phyloP scores from a whole-genome alignment of 306 rosid species.

The Lathyrus tuberosus region DNA sequence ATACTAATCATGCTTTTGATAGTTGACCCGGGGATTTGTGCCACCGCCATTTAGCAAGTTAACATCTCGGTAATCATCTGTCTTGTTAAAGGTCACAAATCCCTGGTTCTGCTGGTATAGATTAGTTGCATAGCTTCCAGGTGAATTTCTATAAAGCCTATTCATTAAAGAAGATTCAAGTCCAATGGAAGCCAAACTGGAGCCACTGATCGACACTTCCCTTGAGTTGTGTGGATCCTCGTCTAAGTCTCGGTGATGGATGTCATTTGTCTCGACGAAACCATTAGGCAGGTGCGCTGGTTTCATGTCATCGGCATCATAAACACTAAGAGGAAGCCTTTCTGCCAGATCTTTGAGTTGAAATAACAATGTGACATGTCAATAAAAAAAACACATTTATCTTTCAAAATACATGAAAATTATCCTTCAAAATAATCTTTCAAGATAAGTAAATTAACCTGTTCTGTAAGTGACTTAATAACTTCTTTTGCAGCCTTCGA shows the following conservation, averaged over 20 bases:
- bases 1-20: no score
- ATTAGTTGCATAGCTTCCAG: constrained; percentile 56
- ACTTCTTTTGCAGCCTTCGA: no score
- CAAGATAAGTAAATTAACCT: no score
- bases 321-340: constrained; percentile 84
- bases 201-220: constrained; percentile 74
- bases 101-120: constrained; percentile 53
- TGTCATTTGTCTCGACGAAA: constrained; percentile 70
- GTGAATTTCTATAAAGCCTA: constrained; percentile 54
- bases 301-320: constrained; percentile 71
- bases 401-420: no score
- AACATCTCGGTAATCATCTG: no score
- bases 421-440: no score
- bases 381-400: no score
- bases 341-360: constrained; percentile 96
- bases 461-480: no score
- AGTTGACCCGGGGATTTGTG: no score
- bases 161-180: constrained; percentile 54
- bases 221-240: constrained; percentile 62
- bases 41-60: no score
- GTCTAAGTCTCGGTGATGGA: constrained; percentile 56
- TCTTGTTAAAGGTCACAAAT: no score
- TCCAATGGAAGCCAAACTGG: constrained; percentile 67
- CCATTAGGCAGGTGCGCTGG: constrained; percentile 67
- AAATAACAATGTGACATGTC: no score